These are phyloP conservation scores for Scortechinia acanthostroma DNA, from an alignment of 2,329 filamentous ascomycete species.

Conservation along the genomic window DNA sequence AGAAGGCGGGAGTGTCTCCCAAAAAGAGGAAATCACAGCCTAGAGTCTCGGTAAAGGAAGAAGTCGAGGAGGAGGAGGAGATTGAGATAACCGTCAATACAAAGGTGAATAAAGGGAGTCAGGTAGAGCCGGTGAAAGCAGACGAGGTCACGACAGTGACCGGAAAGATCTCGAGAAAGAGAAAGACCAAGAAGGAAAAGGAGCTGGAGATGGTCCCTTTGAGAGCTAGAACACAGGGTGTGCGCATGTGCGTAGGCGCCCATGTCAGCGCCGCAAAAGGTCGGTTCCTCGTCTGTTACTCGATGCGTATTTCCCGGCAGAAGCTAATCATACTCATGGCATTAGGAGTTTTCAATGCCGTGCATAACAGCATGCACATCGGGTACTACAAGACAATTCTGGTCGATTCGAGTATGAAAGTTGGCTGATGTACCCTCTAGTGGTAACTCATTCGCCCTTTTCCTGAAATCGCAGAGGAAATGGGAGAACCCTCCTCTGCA, in stretches of 20 bases:
- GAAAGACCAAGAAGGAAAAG: not conserved
- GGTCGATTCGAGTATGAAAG: no score
- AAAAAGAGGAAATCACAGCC: not conserved
- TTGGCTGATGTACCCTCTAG: not conserved
- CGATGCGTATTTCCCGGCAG: not conserved
- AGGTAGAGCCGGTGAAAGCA: slow-evolving; percentile 36
- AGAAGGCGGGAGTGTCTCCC: not conserved
- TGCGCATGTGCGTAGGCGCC: slow-evolving; percentile 52
- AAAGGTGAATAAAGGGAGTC: no score
- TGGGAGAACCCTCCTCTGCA: slow-evolving; percentile 61
- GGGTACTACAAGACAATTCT: slow-evolving; percentile 25
- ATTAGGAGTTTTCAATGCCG: slow-evolving; percentile 60
- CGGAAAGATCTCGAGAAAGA: slow-evolving; percentile 30
- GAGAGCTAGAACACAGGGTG: not conserved
- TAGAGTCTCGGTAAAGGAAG: not conserved
- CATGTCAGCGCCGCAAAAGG: slow-evolving; percentile 68
- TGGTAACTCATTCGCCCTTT: slow-evolving; percentile 66
- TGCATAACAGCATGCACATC: slow-evolving; percentile 52
- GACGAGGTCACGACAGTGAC: slow-evolving; percentile 37
- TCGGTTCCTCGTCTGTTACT: slow-evolving; percentile 14
- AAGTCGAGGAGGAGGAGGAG: not conserved
- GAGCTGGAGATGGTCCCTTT: not conserved
- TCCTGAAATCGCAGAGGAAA: slow-evolving; percentile 68
- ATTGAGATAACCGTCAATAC: not conserved
- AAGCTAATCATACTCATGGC: slow-evolving; percentile 7